A percentile compares a stretch with the other conserved stretches of the same genome.
These are phyloP conservation scores for Cyamopsis tetragonoloba DNA, from an alignment of 306 rosid species.

Conservation along the genomic window DNA sequence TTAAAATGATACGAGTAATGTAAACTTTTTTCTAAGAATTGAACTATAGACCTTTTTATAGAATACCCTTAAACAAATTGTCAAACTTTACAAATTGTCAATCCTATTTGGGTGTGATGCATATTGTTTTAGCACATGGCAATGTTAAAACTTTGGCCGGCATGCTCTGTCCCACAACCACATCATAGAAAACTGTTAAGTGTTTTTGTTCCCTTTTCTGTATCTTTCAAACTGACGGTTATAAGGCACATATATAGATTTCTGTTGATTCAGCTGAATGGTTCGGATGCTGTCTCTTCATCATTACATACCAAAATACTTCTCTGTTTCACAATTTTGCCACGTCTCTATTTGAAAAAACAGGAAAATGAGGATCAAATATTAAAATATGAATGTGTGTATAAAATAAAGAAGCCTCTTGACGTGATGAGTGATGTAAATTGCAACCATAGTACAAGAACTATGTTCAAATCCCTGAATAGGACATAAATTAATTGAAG, in stretches of 20 bases:
- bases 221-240: background rate
- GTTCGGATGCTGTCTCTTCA: background rate
- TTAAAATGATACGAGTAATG: no score
- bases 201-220: background rate
- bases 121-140: slow-evolving; percentile 2
- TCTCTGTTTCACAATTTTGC: background rate
- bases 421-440: no score
- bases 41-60: no score
- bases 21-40: no score
- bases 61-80: no score
- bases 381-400: background rate
- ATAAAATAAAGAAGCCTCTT: no score
- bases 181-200: background rate
- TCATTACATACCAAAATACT: background rate
- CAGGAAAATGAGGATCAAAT: background rate
- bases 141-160: background rate
- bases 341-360: background rate
- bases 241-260: background rate
- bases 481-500: no score
- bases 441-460: no score
- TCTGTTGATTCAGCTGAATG: background rate
- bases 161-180: slow-evolving; percentile 30
- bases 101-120: no score
- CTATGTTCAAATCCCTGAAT: no score
- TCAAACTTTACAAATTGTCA: no score